These are phyloP conservation scores for Senna siamea DNA, from an alignment of 306 rosid genomes.

Conservation along the genomic window DNA sequence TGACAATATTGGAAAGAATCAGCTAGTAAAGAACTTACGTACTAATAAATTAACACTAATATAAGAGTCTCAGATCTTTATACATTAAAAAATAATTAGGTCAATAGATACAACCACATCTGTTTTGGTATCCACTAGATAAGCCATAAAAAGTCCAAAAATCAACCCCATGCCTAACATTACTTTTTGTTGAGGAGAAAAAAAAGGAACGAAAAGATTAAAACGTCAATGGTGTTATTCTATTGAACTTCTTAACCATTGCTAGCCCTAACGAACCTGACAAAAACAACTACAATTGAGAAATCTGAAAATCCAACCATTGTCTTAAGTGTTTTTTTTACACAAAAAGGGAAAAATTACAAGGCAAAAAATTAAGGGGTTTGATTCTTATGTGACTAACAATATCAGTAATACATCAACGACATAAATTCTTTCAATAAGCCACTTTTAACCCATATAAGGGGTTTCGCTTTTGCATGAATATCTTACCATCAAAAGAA, in stretches of 20 bases:
- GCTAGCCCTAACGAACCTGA: neutral
- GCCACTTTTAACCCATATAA: neutral
- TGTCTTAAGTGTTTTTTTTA: no score
- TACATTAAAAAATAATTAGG: neutral
- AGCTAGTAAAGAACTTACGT: neutral
- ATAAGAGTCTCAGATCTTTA: slow-evolving; percentile 3
- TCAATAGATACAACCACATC: neutral
- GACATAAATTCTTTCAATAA: neutral
- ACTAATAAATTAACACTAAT: neutral
- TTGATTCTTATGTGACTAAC: neutral
- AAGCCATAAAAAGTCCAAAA: neutral
- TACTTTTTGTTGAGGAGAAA: neutral
- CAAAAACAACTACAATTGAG: neutral
- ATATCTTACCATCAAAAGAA: neutral
- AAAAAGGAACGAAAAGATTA: neutral
- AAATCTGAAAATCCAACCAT: neutral
- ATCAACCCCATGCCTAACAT: neutral
- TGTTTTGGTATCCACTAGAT: neutral
- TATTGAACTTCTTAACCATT: neutral
- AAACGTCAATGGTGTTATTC: neutral
- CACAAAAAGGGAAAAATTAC: no score
- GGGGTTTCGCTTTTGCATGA: neutral
- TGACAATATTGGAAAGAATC: neutral
- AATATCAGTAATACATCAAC: neutral
- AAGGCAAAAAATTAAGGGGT: no score